These are phyloP conservation scores for Pseudocercospora fuligena DNA, from an alignment of 2,329 filamentous ascomycete species.

Conservation along the genomic window DNA sequence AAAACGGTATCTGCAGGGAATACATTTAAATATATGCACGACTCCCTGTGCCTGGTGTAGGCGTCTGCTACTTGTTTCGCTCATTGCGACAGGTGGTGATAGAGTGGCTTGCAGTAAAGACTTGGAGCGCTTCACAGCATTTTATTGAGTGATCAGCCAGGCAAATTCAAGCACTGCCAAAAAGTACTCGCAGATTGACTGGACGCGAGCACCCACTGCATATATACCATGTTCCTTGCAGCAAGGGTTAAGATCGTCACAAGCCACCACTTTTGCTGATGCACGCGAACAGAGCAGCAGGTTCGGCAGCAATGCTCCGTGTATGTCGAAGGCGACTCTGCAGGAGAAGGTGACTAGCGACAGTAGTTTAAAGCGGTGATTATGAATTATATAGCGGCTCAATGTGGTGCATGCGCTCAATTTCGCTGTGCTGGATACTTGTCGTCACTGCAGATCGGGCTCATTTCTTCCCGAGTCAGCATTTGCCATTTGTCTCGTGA, in stretches of 20 bases:
- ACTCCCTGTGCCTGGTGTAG: slow-evolving; percentile 5
- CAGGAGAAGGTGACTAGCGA: neutral
- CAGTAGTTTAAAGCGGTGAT: neutral
- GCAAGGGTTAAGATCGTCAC: neutral
- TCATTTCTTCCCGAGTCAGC: slow-evolving; percentile 19
- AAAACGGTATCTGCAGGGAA: slow-evolving; percentile 15
- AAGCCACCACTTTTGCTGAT: neutral
- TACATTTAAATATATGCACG: slow-evolving; percentile 11
- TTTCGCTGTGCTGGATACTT: slow-evolving; percentile 7
- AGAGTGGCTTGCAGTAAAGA: slow-evolving; percentile 12
- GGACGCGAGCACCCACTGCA: slow-evolving; percentile 10
- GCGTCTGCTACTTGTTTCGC: slow-evolving; percentile 3
- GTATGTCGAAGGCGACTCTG: neutral
- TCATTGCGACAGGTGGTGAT: slow-evolving; percentile 2
- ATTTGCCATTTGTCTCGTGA: slow-evolving; percentile 9
- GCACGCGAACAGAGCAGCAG: neutral
- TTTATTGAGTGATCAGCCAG: slow-evolving; percentile 24
- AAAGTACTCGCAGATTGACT: slow-evolving; percentile 10
- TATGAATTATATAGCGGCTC: slow-evolving; percentile 8
- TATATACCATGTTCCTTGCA: slow-evolving; percentile 23
- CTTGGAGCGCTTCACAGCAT: slow-evolving; percentile 21
- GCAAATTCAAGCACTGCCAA: slow-evolving; percentile 10
- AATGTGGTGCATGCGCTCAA: slow-evolving; percentile 7
- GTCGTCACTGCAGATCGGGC: slow-evolving; percentile 9
- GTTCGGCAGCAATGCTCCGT: slow-evolving; percentile 9